A percentile compares a stretch with the other conserved stretches of the same genome.
Conservation (phyloP, 352 stramenopile species). For the Pythium brassicae region DNA sequence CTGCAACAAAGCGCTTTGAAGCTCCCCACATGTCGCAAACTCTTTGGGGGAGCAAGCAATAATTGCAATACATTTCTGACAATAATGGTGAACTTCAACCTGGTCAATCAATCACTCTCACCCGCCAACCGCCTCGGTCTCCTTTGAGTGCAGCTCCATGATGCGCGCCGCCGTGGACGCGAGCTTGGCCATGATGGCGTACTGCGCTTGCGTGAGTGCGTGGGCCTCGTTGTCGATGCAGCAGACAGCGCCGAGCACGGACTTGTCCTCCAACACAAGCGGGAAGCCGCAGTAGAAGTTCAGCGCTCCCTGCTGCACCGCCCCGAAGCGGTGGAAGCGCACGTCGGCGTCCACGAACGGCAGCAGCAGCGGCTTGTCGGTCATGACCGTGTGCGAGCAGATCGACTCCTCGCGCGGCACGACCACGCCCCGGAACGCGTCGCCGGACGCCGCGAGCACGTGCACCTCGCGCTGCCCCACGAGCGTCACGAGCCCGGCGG, state of each 20-base stretch:
- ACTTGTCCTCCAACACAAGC: conserved; percentile 24
- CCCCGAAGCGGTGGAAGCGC: conserved; percentile 40
- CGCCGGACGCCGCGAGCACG: conserved; percentile 40
- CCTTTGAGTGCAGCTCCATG: conserved; percentile 20
- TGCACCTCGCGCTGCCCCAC: conserved; percentile 29
- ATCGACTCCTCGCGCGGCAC: conserved; percentile 46
- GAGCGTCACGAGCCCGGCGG: conserved; percentile 43
- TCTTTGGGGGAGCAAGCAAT: too few species aligned
- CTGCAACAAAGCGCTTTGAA: too few species aligned
- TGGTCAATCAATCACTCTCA: too few species aligned
- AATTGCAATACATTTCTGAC: too few species aligned
- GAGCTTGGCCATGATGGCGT: conserved; percentile 36
- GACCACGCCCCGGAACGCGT: conserved; percentile 19
- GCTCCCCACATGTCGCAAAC: too few species aligned
- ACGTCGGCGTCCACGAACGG: conserved; percentile 53
- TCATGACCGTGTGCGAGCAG: conserved; percentile 59
- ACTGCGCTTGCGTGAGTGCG: conserved; percentile 52
- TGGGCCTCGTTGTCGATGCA: conserved; percentile 39
- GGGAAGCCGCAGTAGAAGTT: conserved; percentile 73
- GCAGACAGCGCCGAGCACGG: conserved; percentile 49
- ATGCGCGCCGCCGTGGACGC: conserved; percentile 41
- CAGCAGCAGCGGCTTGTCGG: conserved; percentile 43
- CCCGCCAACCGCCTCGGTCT: neutral
- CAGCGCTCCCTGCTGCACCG: conserved; percentile 26
- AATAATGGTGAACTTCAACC: too few species aligned